Percentiles rank a stretch among this genome's conserved stretches.
These are phyloP conservation scores for Croton laevigatus DNA, from an alignment of 441 rosid species.

Conservation along the genomic window DNA sequence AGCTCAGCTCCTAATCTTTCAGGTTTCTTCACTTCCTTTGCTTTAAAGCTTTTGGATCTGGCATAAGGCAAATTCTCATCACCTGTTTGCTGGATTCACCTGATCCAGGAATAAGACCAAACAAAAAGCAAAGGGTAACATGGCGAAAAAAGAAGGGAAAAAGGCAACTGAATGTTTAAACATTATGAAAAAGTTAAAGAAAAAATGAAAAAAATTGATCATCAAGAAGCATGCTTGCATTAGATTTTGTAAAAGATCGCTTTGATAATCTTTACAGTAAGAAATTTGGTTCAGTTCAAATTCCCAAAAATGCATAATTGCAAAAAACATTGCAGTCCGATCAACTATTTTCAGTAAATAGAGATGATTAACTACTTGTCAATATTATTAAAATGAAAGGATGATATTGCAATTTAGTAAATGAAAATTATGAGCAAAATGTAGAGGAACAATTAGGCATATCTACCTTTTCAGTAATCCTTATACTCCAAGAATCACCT, in stretches of 20 bases:
- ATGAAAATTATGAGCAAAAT: neutral
- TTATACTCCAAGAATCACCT: conserved; percentile 48
- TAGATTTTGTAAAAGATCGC: no score
- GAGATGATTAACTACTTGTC: neutral
- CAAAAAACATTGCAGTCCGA: neutral
- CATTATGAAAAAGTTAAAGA: no score
- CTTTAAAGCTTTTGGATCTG: neutral
- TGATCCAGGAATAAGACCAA: neutral
- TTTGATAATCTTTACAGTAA: no score
- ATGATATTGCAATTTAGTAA: neutral
- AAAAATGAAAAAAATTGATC: no score
- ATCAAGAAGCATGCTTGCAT: no score
- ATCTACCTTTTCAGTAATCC: conserved; percentile 53
- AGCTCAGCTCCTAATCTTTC: neutral
- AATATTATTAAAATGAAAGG: neutral
- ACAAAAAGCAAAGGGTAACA: neutral
- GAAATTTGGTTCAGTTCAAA: neutral
- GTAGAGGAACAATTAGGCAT: neutral
- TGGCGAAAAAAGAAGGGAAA: no score
- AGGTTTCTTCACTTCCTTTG: neutral
- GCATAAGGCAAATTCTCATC: conserved; percentile 14
- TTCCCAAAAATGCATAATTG: neutral
- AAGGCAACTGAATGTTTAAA: no score
- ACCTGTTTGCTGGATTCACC: conserved; percentile 27
- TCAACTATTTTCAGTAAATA: neutral